Conservation (phyloP, 805 yeast genomes). For the Metschnikowia vanudenii region DNA sequence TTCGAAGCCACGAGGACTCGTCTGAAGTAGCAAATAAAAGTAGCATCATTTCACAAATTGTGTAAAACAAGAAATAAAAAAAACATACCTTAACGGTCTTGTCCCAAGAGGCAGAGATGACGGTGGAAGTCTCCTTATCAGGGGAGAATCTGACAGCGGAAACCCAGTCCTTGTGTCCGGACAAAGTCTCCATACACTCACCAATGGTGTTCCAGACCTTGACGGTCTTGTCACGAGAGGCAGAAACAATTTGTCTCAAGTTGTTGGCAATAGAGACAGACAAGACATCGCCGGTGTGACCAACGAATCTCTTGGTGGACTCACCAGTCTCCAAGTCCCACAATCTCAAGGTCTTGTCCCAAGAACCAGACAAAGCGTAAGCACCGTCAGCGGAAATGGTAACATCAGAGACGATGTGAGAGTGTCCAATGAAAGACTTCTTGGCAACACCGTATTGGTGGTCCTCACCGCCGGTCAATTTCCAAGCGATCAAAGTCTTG, state of each 20-base stretch:
- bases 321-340: slow-evolving; percentile 97
- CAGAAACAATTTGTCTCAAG: slow-evolving; percentile 97
- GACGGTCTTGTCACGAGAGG: slow-evolving; percentile 98
- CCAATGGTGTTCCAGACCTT: slow-evolving; percentile 99
- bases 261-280: slow-evolving; percentile 94
- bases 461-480: slow-evolving; percentile 91
- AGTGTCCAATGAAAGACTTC: slow-evolving; percentile 96
- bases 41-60: slow-evolving; percentile 58
- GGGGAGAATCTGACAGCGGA: slow-evolving; percentile 98
- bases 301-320: slow-evolving; percentile 91
- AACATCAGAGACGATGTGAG: slow-evolving; percentile 98
- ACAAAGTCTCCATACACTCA: slow-evolving; percentile 90
- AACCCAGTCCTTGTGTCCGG: slow-evolving; percentile 99
- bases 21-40: slow-evolving; percentile 99
- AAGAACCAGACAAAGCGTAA: slow-evolving; percentile 97
- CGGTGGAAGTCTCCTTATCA: slow-evolving; percentile 64
- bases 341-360: slow-evolving; percentile 99
- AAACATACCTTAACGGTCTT: slow-evolving; percentile 96
- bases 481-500: slow-evolving; percentile 98
- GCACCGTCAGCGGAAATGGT: slow-evolving; percentile 97
- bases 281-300: slow-evolving; percentile 96
- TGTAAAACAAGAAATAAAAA: slow-evolving; percentile 15
- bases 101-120: slow-evolving; percentile 98
- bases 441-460: slow-evolving; percentile 94
- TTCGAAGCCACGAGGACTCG: slow-evolving; percentile 62